Evolutionary conservation across 768 basidiomycete species (phyloP), one percentile per base, ranked within the genome.

Genomic region (Auriscalpium vulgare): DNA sequence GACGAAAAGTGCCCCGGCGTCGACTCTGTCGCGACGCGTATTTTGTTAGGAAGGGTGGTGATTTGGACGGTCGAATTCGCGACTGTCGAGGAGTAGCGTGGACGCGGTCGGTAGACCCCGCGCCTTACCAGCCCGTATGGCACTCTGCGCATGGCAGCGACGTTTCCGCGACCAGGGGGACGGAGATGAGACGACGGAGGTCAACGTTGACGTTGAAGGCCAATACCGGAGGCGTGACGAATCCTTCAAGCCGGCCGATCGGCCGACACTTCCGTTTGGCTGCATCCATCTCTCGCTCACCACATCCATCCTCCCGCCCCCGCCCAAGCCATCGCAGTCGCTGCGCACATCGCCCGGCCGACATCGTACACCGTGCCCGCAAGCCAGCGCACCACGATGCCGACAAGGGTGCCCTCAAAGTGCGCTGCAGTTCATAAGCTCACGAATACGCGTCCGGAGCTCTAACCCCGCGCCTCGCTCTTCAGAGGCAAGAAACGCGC

Each of bases 1-100:
- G 93, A 87, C 37, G 94, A 88, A 69, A 98, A 97, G 74, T 98
- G 93, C 16, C 93, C 91, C 0, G 93, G 94, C 4, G 88, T 88
- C 2, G 80, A 76, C 70, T 97, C 91, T 8, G 94, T 97, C 14
- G 91, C 93, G 44, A 98, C 91, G 56, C 93, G 78, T 47, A 98
- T 80, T 69, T 87, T 91, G 74, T 97, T 97, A 6, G 92, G 84
- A 0, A 98, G 77, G 1, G 91, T 93, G 0, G 95, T 95, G 36
- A 95, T 77, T 60, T 80, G 78, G 23, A 80, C 75, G 4, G 75
- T 74, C 56, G 66, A 70, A 34, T 57, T 62, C 21, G 38, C n/a
- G 2, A 47, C 44, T 19, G 60, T 62, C 3, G 60, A 59, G 3
- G 58, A 55, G 36, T 56, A 45, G 13, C 60, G 58, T 3, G 45